These are phyloP conservation scores for Asterophora lycoperdoides DNA, from an alignment of 768 basidiomycete genomes.

Conservation along the genomic window DNA sequence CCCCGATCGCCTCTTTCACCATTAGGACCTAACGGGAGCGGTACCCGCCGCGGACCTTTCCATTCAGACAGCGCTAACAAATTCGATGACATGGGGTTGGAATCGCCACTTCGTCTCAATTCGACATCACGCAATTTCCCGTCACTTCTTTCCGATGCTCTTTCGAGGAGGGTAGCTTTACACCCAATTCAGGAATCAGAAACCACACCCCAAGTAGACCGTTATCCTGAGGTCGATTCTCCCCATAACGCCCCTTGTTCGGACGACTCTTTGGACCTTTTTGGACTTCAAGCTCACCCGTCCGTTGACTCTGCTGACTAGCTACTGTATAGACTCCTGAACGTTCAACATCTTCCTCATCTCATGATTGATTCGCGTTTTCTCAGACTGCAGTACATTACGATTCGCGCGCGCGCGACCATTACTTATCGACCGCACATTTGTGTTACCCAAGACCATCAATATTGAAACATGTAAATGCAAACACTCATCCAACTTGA, in stretches of 20 bases:
- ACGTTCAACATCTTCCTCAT: too few relatives aligned
- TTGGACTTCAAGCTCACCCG: constrained; percentile 19
- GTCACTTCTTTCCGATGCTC: constrained; percentile 3
- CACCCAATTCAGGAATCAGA: constrained; percentile 2
- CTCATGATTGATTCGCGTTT: background rate
- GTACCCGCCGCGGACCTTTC: background rate
- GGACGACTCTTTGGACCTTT: constrained; percentile 49
- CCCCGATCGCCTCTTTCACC: background rate
- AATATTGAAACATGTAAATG: too few relatives aligned
- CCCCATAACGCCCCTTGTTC: constrained; percentile 24
- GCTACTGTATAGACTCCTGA: too few relatives aligned
- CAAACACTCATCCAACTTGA: too few relatives aligned
- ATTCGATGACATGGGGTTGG: background rate
- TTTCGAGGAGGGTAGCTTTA: constrained; percentile 2
- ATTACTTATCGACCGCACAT: too few relatives aligned
- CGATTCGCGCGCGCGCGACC: too few relatives aligned
- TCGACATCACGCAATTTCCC: background rate
- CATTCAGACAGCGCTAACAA: background rate
- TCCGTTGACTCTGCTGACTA: background rate
- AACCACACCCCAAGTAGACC: background rate
- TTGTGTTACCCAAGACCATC: too few relatives aligned
- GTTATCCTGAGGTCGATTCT: background rate
- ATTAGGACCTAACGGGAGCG: too few relatives aligned
- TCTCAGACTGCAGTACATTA: too few relatives aligned
- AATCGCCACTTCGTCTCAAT: background rate